These are phyloP conservation scores for Zelonia costaricensis DNA, from an alignment of 208 protist species.

Conservation along the genomic window DNA sequence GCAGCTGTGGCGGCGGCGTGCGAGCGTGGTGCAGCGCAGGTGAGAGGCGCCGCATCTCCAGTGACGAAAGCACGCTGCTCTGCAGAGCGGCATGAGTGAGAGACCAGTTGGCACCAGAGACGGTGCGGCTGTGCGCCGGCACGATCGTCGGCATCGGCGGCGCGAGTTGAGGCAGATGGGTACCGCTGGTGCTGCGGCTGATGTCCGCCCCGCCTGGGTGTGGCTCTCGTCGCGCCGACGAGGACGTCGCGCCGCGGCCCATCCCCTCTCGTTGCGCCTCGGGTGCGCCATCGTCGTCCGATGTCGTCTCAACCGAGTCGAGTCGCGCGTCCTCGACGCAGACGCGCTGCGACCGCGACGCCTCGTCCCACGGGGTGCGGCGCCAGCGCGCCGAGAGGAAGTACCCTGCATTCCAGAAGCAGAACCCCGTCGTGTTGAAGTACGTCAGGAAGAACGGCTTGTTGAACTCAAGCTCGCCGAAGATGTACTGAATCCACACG, in stretches of 20 bases:
- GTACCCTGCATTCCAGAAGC: constrained; percentile 83
- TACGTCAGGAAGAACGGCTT: constrained; percentile 93
- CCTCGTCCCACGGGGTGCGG: constrained; percentile 52
- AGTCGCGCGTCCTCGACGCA: constrained; percentile 57
- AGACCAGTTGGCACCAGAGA: not conserved
- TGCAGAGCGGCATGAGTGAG: not conserved
- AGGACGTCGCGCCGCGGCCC: not conserved
- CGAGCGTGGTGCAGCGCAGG: not conserved
- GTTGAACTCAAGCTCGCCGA: constrained; percentile 74
- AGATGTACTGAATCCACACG: constrained; percentile 91
- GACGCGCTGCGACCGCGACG: constrained; percentile 35
- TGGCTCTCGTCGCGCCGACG: not conserved
- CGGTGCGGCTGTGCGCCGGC: not conserved
- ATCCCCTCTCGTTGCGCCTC: not conserved
- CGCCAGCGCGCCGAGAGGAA: constrained; percentile 58
- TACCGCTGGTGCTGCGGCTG: too few relatives aligned
- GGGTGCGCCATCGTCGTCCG: not conserved
- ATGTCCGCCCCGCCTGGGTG: too few relatives aligned
- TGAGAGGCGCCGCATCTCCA: not conserved
- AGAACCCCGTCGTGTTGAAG: constrained; percentile 90
- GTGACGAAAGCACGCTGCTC: not conserved
- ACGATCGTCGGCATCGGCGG: not conserved
- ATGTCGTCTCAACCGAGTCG: not conserved
- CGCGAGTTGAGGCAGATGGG: too few relatives aligned
- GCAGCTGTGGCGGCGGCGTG: not conserved